A percentile compares a stretch with the other conserved stretches of the same genome.
Conservation (phyloP, 73 alveolate genomes). For the Loxodes magnus region DNA sequence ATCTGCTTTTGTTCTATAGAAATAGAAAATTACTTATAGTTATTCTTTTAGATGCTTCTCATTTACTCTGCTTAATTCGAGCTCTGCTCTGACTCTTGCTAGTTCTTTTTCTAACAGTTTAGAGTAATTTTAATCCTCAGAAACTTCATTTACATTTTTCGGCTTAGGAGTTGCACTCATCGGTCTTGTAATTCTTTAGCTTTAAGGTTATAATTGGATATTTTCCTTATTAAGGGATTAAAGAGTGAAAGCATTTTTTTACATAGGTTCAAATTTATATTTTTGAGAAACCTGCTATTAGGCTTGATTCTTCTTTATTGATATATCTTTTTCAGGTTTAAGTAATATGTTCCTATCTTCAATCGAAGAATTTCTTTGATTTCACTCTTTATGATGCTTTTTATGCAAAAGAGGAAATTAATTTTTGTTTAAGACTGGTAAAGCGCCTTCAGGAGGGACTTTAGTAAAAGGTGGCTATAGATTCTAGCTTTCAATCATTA, state of each 20-base stretch:
- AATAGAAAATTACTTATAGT: conserved; percentile 1
- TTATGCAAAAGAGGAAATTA: too few relatives aligned
- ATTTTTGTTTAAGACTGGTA: too few relatives aligned
- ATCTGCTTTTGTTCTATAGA: too few relatives aligned
- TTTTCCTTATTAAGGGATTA: not conserved
- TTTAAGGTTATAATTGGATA: not conserved
- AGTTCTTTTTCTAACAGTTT: not conserved
- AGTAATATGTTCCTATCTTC: not conserved
- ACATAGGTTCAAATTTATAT: not conserved
- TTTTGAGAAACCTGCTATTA: not conserved
- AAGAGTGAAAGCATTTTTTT: not conserved
- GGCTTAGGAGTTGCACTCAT: not conserved
- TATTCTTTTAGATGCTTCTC: conserved; percentile 11
- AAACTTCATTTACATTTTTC: not conserved
- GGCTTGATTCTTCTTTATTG: not conserved
- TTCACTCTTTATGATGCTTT: too few relatives aligned
- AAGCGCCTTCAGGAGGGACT: conserved; percentile 87
- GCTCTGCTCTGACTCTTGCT: not conserved
- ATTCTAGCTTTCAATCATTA: conserved; percentile 54
- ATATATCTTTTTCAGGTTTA: not conserved
- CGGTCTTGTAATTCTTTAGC: not conserved
- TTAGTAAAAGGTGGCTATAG: conserved; percentile 78
- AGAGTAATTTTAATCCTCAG: not conserved
- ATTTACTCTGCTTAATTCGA: conserved; percentile 1
- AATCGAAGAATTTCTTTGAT: not conserved